These are phyloP conservation scores for Venturia carpophila DNA, from an alignment of 2,329 filamentous ascomycete genomes.

Conservation along the genomic window DNA sequence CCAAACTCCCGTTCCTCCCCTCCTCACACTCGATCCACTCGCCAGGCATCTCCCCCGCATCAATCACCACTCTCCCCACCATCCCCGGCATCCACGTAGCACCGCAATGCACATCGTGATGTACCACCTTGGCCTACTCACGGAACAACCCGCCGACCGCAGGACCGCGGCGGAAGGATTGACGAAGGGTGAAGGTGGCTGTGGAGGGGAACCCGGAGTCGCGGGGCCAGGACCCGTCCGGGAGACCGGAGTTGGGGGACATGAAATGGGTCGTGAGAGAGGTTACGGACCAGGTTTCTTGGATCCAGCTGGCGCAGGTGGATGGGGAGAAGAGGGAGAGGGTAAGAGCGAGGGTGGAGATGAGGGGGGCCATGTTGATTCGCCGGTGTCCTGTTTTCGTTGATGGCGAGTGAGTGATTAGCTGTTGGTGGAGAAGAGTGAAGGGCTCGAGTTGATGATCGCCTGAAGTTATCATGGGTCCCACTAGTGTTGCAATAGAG, in stretches of 20 bases:
- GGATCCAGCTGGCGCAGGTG: background rate
- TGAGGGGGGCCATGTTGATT: background rate
- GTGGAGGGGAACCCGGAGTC: constrained; percentile 23
- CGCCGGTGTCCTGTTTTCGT: too few relatives aligned
- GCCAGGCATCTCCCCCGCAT: background rate
- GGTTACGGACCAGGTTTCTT: constrained; percentile 23
- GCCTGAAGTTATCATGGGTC: too few relatives aligned
- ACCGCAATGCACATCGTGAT: background rate
- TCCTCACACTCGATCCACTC: background rate
- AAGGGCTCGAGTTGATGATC: too few relatives aligned
- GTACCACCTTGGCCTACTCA: background rate
- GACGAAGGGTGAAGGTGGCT: constrained; percentile 23
- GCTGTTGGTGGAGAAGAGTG: background rate
- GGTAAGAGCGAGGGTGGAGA: background rate
- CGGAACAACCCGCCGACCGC: background rate
- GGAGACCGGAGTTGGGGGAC: constrained; percentile 23
- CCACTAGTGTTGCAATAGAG: too few relatives aligned
- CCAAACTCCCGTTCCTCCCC: background rate
- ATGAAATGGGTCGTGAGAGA: constrained; percentile 27
- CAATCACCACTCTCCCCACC: background rate
- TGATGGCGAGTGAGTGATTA: too few relatives aligned
- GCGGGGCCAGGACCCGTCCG: constrained; percentile 24
- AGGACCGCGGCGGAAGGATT: background rate
- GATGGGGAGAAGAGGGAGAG: background rate
- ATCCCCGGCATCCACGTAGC: background rate